Conservation (phyloP, 2,329 filamentous ascomycete genomes). For the Trichoderma simmonsii region DNA sequence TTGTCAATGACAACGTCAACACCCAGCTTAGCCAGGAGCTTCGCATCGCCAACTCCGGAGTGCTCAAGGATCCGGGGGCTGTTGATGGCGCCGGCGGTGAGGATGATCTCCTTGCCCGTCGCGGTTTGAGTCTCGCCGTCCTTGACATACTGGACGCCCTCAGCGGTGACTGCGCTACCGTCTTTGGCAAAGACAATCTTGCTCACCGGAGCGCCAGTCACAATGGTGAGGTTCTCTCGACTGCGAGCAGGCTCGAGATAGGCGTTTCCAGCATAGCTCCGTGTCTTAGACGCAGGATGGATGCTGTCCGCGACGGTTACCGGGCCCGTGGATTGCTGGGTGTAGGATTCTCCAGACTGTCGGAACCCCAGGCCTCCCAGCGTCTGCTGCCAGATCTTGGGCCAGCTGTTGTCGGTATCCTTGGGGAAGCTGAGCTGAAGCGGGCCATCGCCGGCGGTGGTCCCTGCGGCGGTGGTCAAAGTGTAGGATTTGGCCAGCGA, state of each 20-base stretch:
- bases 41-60: constrained; percentile 38
- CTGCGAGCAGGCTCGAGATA: constrained; percentile 31
- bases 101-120: constrained; percentile 40
- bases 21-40: constrained; percentile 33
- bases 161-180: constrained; percentile 17
- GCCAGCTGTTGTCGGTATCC: not conserved
- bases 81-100: constrained; percentile 42
- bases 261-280: constrained; percentile 33
- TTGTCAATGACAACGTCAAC: constrained; percentile 34
- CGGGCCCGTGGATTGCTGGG: constrained; percentile 29
- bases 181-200: constrained; percentile 30
- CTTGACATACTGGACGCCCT: constrained; percentile 23
- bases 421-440: constrained; percentile 25
- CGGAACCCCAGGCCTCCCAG: not conserved
- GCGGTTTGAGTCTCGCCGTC: constrained; percentile 17
- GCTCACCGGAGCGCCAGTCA: constrained; percentile 33
- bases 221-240: constrained; percentile 34
- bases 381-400: constrained; percentile 7
- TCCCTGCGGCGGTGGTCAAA: constrained; percentile 26
- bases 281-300: constrained; percentile 30
- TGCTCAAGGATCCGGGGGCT: constrained; percentile 43
- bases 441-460: constrained; percentile 28
- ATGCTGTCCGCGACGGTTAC: constrained; percentile 33
- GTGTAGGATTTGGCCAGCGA: constrained; percentile 31
- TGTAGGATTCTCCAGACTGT: constrained; percentile 28